Conservation (phyloP, 306 rosid genomes). For the Malus orientalis region DNA sequence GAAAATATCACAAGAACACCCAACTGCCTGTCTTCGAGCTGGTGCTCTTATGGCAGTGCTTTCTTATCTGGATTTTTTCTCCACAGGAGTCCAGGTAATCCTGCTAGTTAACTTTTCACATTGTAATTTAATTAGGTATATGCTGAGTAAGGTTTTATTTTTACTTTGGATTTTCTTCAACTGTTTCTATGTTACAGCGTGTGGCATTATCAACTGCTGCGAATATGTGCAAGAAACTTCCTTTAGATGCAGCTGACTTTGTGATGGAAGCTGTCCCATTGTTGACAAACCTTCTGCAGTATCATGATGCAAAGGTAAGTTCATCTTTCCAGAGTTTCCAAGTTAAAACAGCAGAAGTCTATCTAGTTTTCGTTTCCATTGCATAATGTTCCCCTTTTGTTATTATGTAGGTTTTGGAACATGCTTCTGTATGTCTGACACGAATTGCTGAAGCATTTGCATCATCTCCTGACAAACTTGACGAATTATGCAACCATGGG, state of each 20-base stretch:
- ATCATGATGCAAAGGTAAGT: slow-evolving; percentile 87
- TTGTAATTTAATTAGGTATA: not conserved
- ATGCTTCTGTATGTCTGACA: slow-evolving; percentile 95
- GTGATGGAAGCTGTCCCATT: slow-evolving; percentile 99
- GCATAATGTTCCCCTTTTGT: not conserved
- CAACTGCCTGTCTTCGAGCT: slow-evolving; percentile 95
- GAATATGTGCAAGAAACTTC: slow-evolving; percentile 99
- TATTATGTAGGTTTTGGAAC: slow-evolving; percentile 79
- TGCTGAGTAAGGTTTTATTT: not conserved
- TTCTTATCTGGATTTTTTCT: slow-evolving; percentile 88
- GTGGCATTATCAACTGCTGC: slow-evolving; percentile 99
- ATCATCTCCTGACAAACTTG: slow-evolving; percentile 84
- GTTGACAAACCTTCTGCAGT: slow-evolving; percentile 91
- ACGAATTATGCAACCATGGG: slow-evolving; percentile 89
- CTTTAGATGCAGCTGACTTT: slow-evolving; percentile 98
- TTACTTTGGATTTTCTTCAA: not conserved
- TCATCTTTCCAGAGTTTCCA: not conserved
- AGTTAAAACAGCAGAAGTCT: not conserved
- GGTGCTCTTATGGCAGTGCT: slow-evolving; percentile 99
- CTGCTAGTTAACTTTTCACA: not conserved
- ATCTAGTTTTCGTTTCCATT: not conserved
- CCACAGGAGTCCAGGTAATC: slow-evolving; percentile 95
- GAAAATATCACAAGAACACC: slow-evolving; percentile 98
- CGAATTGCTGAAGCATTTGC: slow-evolving; percentile 99
- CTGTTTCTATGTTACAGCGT: slow-evolving; percentile 44